Evolutionary conservation across 805 yeast genomes (phyloP).

Genomic region (Priceomyces haplophilus): DNA sequence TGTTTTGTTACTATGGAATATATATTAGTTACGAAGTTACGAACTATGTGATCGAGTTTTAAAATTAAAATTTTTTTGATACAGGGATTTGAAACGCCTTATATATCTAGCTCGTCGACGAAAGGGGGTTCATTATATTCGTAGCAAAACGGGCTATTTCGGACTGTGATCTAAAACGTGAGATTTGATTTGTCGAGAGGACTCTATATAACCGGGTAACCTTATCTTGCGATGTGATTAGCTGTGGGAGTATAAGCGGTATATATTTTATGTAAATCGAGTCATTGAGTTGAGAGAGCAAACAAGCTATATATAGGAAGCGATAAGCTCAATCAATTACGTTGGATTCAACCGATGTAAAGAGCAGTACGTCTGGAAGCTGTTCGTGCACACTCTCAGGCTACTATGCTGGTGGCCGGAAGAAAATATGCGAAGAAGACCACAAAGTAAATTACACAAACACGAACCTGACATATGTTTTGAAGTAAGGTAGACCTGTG

Average conservation of each 20-base stretch:
- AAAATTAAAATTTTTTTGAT: slow-evolving; percentile 2
- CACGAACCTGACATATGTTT: no score
- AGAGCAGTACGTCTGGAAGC: no score
- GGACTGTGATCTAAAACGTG: slow-evolving; percentile 5
- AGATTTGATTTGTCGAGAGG: slow-evolving; percentile 6
- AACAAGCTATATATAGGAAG: no score
- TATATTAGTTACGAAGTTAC: slow-evolving; percentile 2
- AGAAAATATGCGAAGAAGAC: no score
- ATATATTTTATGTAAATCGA: no score
- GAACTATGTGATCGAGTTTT: slow-evolving; percentile 1
- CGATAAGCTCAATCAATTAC: no score
- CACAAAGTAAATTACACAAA: no score
- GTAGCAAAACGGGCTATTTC: slow-evolving; percentile 4
- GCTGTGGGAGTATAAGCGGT: not conserved
- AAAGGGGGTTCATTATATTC: slow-evolving; percentile 4
- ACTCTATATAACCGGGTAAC: not conserved
- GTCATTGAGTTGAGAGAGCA: no score
- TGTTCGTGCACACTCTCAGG: no score
- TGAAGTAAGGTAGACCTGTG: no score
- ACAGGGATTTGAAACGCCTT: slow-evolving; percentile 4
- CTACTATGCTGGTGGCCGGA: no score
- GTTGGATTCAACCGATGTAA: no score
- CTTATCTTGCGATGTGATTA: not conserved
- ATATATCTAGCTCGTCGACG: slow-evolving; percentile 5
- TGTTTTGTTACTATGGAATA: slow-evolving; percentile 4